Evolutionary conservation across 2,329 filamentous ascomycete species (phyloP).

Genomic region (Lasiodiplodia gonubiensis): DNA sequence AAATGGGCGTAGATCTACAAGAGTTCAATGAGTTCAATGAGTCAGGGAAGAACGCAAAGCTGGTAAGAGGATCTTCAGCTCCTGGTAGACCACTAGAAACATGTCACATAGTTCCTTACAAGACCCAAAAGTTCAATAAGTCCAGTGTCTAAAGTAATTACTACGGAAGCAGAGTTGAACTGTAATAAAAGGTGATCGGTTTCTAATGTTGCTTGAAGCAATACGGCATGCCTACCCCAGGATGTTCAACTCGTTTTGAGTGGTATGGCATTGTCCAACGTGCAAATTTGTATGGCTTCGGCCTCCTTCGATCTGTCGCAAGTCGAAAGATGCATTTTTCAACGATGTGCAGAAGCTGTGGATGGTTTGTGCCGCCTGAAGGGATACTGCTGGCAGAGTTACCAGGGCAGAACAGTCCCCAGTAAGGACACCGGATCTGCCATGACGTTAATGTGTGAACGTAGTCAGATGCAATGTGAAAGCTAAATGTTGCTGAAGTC

Average conservation of each 20-base stretch:
- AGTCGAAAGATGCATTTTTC: neutral
- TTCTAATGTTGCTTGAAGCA: too few species aligned
- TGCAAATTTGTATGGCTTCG: neutral
- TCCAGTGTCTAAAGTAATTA: too few species aligned
- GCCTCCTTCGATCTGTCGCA: neutral
- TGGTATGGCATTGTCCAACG: too few species aligned
- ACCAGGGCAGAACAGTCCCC: neutral
- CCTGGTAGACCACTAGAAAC: neutral
- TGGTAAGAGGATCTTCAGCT: neutral
- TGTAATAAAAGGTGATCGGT: too few species aligned
- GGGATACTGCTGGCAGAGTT: neutral
- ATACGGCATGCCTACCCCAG: too few species aligned
- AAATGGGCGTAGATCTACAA: neutral
- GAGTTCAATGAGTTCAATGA: neutral
- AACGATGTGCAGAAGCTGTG: neutral
- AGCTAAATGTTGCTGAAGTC: too few species aligned
- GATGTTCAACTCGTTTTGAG: too few species aligned
- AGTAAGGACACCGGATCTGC: neutral
- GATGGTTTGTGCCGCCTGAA: neutral
- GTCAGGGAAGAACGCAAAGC: neutral
- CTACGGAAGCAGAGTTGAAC: too few species aligned
- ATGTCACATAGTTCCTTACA: too few species aligned
- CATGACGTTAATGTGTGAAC: neutral
- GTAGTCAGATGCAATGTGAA: too few species aligned
- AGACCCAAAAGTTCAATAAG: too few species aligned